phyloP scores from a whole-genome alignment of 202 grass and related monocot species.

The Eragrostis tef region DNA sequence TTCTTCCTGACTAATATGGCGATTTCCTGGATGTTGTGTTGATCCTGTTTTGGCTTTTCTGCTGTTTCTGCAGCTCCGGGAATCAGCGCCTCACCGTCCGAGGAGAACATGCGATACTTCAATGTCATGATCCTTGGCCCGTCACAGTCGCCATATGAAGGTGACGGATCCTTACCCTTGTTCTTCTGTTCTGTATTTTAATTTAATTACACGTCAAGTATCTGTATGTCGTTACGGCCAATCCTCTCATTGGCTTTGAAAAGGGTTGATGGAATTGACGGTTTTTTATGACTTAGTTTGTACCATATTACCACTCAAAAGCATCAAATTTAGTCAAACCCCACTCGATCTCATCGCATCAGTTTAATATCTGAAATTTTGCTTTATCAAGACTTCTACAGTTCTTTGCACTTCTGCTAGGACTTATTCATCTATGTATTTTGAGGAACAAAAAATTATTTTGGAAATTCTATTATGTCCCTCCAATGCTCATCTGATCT shows the following conservation, averaged over 20 bases:
- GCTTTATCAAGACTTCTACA: neutral
- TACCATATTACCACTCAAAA: neutral
- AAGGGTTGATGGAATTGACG: slow-evolving; percentile 8
- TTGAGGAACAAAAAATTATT: neutral
- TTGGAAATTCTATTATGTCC: neutral
- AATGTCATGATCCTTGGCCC: slow-evolving; percentile 94
- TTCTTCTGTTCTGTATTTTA: slow-evolving; percentile 27
- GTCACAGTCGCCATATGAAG: slow-evolving; percentile 79
- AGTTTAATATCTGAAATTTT: neutral
- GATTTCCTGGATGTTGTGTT: neutral
- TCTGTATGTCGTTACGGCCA: neutral
- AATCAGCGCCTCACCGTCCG: slow-evolving; percentile 77
- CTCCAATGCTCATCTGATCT: neutral
- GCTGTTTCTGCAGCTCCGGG: slow-evolving; percentile 68
- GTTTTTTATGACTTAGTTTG: neutral
- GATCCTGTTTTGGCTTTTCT: slow-evolving; percentile 22
- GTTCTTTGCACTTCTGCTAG: neutral
- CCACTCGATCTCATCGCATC: neutral
- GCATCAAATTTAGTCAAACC: neutral
- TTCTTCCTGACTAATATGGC: neutral
- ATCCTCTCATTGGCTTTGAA: slow-evolving; percentile 20
- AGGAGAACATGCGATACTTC: slow-evolving; percentile 94
- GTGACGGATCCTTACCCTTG: slow-evolving; percentile 44
- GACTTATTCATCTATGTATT: neutral
- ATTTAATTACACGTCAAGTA: neutral